A percentile compares a stretch with the other conserved stretches of the same genome.
Evolutionary conservation across 2,329 filamentous ascomycete genomes (phyloP).

Genomic region (Fusarium sp.): DNA sequence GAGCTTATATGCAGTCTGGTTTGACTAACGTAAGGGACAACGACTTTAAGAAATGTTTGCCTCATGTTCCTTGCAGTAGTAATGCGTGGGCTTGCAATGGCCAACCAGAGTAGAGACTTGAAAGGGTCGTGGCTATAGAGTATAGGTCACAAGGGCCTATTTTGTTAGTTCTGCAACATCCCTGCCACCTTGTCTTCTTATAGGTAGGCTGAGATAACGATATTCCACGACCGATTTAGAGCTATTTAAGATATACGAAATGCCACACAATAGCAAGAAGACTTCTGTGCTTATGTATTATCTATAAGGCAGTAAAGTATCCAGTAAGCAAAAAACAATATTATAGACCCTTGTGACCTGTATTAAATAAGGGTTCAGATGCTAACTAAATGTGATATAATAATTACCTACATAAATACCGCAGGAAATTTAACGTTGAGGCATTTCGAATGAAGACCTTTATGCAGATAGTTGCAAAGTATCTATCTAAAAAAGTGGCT

Average conservation of each 20-base stretch:
- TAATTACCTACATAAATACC: neutral
- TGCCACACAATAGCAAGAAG: too few species aligned
- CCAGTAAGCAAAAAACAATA: too few species aligned
- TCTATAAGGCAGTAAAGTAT: too few species aligned
- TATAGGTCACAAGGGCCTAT: neutral
- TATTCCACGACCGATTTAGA: too few species aligned
- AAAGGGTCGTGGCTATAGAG: slow-evolving; percentile 24
- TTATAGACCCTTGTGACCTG: too few species aligned
- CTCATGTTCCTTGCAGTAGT: slow-evolving; percentile 29
- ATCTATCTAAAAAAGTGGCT: neutral
- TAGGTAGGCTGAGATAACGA: too few species aligned
- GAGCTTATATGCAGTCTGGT: neutral
- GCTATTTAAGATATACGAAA: too few species aligned
- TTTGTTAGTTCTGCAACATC: too few species aligned
- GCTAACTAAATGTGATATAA: neutral
- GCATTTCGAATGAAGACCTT: neutral
- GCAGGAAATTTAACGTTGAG: neutral
- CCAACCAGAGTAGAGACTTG: neutral
- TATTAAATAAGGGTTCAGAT: slow-evolving; percentile 1
- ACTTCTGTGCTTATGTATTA: too few species aligned
- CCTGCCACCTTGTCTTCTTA: too few species aligned
- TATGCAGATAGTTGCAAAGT: neutral
- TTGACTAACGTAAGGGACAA: slow-evolving; percentile 30
- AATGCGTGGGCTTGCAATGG: slow-evolving; percentile 8
- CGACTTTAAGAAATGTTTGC: slow-evolving; percentile 11